Evolutionary conservation across 1,284 basidiomycete species (phyloP).

Genomic region (Boletellus deceptivus): DNA sequence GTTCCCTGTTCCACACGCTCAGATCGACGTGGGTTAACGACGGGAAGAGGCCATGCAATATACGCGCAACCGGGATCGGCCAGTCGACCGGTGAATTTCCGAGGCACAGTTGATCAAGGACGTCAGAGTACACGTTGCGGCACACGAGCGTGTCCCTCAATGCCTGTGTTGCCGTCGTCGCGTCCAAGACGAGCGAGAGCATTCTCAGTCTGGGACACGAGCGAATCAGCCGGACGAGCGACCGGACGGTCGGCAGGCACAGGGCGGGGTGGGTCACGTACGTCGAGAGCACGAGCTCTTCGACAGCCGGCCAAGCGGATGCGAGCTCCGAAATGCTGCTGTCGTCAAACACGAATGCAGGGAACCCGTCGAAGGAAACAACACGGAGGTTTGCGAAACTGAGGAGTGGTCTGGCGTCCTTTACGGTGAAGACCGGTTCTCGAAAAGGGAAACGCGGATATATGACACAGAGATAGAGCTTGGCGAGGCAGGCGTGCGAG

Average conservation of each 20-base stretch:
- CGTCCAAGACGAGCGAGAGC: slow-evolving; percentile 25
- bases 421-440: slow-evolving; percentile 2
- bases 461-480: slow-evolving; percentile 16
- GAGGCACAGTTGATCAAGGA: slow-evolving; percentile 16
- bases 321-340: slow-evolving; percentile 13
- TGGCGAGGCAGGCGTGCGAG: slow-evolving; percentile 8
- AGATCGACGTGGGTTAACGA: slow-evolving; percentile 22
- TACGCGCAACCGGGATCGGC: slow-evolving; percentile 12
- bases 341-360: slow-evolving; percentile 18
- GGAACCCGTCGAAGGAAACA: slow-evolving; percentile 19
- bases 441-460: slow-evolving; percentile 9
- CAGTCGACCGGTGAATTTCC: slow-evolving; percentile 22
- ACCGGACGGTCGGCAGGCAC: slow-evolving; percentile 21
- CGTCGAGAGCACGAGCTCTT: slow-evolving; percentile 20
- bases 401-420: slow-evolving; percentile 18
- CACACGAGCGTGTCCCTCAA: no score
- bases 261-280: slow-evolving; percentile 15
- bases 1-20: slow-evolving; percentile 22
- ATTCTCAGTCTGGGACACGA: slow-evolving; percentile 10
- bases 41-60: slow-evolving; percentile 18
- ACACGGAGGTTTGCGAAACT: slow-evolving; percentile 13
- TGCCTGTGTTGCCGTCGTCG: neutral
- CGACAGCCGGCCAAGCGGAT: slow-evolving; percentile 20
- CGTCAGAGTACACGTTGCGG: neutral
- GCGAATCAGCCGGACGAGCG: slow-evolving; percentile 9